Evolutionary conservation across 1,139 yeast species (phyloP), one percentile per base, ranked within the genome.

Genomic region (Kodamaea alishanica): DNA sequence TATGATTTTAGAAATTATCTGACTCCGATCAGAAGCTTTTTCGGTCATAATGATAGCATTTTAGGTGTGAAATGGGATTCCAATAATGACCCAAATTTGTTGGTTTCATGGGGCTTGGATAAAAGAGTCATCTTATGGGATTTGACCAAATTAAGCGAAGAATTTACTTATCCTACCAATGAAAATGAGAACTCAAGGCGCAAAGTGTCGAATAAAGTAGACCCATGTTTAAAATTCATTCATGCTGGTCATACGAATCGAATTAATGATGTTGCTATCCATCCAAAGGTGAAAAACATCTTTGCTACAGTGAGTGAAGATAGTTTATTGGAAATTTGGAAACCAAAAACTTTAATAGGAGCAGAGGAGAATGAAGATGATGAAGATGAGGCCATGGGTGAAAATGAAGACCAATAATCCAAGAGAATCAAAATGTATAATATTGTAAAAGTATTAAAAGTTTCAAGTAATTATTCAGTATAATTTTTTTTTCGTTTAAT

Each of bases 241-340:
- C 82, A 78, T 56, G 82, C 80, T 10, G 83, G 83, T 11, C 82
- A 77, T 56, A 74, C 80, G 6, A 70, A 70, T 38, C 63, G 77
- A 47, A 63, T 77, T 34, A 70, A 74, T 49, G 79, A 72, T 42
- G 61, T 73, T 24, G 77, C 67, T 40, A 62, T 76, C 46, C 81
- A 76, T 51, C 80, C 81, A 3, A 49, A 36, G 26, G 56, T 77
- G 33, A 60, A 57, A 29, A 63, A 67, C 35, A 53, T 76, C 10
- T 60, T 64, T 35, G 70, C 71, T 6, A 67, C 75, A 35, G 72
- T 73, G 42, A 81, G 79, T 0, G 79, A 75, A 50, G 83, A 77
- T 49, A 66, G 64, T 34, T 62, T 77, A 43, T 55, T 77, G 34
- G 81, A 77, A 51, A 60, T 77, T 11, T 77, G 79, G 79, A 75